A percentile compares a stretch with the other conserved stretches of the same genome.
These are phyloP conservation scores for Debaryomyces singareniensis DNA, from an alignment of 1,139 yeast genomes.

Conservation along the genomic window DNA sequence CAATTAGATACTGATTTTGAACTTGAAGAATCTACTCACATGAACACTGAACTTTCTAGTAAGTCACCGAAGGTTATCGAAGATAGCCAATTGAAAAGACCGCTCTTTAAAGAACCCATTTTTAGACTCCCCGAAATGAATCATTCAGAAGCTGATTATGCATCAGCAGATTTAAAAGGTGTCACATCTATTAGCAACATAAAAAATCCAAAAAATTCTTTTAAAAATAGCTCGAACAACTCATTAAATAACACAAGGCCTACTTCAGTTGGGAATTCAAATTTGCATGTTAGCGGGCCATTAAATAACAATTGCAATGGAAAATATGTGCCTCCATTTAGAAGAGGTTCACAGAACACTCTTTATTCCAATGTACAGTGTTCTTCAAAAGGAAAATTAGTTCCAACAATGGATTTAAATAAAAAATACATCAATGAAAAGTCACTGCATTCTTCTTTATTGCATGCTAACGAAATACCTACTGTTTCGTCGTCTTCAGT, in stretches of 20 bases:
- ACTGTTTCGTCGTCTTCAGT: constrained; percentile 32
- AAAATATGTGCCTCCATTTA: constrained; percentile 66
- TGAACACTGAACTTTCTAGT: constrained; percentile 1
- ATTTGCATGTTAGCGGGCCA: constrained; percentile 3
- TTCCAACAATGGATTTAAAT: neutral
- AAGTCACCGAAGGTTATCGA: constrained; percentile 3
- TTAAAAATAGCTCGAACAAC: neutral
- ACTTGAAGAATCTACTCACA: constrained; percentile 5
- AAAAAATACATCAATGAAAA: no score
- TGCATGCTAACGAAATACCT: no score
- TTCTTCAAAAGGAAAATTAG: neutral
- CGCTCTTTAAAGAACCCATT: neutral
- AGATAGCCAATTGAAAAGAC: neutral
- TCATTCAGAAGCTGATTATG: no score
- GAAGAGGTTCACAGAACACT: constrained; percentile 40
- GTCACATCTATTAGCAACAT: neutral
- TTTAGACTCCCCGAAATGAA: neutral
- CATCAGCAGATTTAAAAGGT: neutral
- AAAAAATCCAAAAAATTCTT: neutral
- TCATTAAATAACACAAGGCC: constrained; percentile 8
- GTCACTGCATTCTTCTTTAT: no score
- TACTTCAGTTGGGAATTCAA: constrained; percentile 8
- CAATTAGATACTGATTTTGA: constrained; percentile 42
- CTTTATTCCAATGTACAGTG: constrained; percentile 1
- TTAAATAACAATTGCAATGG: constrained; percentile 26